phyloP scores from a whole-genome alignment of 768 basidiomycete genomes.

The Neoboletus magnificus region DNA sequence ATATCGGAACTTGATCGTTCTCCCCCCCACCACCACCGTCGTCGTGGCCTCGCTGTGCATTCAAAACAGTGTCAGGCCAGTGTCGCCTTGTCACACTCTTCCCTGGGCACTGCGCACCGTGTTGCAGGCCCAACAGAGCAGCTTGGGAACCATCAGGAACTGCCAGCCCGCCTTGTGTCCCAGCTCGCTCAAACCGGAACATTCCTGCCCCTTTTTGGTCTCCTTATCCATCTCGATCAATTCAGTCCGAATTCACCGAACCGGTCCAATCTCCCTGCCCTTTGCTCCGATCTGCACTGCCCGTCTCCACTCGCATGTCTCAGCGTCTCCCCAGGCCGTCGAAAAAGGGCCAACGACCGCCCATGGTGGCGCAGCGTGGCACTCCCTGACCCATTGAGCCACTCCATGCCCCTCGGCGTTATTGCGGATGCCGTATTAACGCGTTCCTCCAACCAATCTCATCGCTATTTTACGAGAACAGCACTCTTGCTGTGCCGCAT shows the following conservation, averaged over 20 bases:
- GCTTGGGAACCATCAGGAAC: conserved; percentile 33
- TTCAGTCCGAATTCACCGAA: conserved; percentile 15
- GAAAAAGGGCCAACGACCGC: not conserved
- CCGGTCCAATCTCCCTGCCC: not conserved
- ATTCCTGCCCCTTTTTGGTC: conserved; percentile 11
- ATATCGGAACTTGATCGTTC: conserved; percentile 24
- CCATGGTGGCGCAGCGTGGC: conserved; percentile 2
- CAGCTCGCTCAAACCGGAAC: conserved; percentile 19
- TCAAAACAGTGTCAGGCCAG: not conserved
- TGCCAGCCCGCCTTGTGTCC: conserved; percentile 25
- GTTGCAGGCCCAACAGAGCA: not conserved
- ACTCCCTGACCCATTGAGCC: not conserved
- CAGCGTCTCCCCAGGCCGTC: conserved; percentile 4
- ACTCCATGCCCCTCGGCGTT: conserved; percentile 14
- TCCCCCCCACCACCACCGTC: not conserved
- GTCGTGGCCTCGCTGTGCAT: not conserved
- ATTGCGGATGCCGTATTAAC: conserved; percentile 19
- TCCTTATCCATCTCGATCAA: conserved; percentile 25
- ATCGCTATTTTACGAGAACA: conserved; percentile 10
- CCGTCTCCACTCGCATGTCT: conserved; percentile 3
- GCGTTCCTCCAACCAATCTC: not conserved
- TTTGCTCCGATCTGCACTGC: conserved; percentile 12
- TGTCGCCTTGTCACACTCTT: not conserved
- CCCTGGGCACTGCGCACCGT: not conserved
- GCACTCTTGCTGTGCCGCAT: not conserved